These are phyloP conservation scores for Mycena polygramma DNA, from an alignment of 768 basidiomycete genomes.

Conservation along the genomic window DNA sequence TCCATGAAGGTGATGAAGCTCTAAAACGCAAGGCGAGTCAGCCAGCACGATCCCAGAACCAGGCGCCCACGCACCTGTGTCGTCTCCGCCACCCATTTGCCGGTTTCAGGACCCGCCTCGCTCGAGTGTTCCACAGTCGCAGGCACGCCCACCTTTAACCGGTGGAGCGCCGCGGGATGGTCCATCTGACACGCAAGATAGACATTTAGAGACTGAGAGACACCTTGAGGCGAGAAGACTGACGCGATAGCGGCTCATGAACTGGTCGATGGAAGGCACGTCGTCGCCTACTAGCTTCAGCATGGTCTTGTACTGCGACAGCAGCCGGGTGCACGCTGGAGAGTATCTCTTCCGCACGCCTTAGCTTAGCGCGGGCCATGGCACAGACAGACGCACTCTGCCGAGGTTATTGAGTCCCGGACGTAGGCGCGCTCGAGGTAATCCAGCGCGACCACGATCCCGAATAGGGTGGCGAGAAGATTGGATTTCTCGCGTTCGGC, in stretches of 20 bases:
- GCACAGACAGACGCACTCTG: conserved; percentile 75
- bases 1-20: conserved; percentile 99
- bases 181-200: conserved; percentile 75
- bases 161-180: conserved; percentile 90
- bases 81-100: conserved; percentile 98
- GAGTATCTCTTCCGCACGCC: conserved; percentile 82
- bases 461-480: conserved; percentile 90
- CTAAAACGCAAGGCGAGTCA: conserved; percentile 53
- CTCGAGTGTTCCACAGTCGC: conserved; percentile 97
- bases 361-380: conserved; percentile 46
- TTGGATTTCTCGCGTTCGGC: conserved; percentile 91
- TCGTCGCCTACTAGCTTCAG: conserved; percentile 94
- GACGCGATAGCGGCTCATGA: conserved; percentile 91
- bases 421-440: conserved; percentile 97
- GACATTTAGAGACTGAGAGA: neutral
- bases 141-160: conserved; percentile 92
- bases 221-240: neutral
- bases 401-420: conserved; percentile 89
- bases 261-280: conserved; percentile 87
- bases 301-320: conserved; percentile 98
- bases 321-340: conserved; percentile 92
- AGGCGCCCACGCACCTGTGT: conserved; percentile 76
- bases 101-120: conserved; percentile 92
- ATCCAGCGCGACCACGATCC: conserved; percentile 91
- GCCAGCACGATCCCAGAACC: conserved; percentile 11